phyloP scores from a whole-genome alignment of 1,284 basidiomycete species.

The Anthracocystis panici-leucophaei region DNA sequence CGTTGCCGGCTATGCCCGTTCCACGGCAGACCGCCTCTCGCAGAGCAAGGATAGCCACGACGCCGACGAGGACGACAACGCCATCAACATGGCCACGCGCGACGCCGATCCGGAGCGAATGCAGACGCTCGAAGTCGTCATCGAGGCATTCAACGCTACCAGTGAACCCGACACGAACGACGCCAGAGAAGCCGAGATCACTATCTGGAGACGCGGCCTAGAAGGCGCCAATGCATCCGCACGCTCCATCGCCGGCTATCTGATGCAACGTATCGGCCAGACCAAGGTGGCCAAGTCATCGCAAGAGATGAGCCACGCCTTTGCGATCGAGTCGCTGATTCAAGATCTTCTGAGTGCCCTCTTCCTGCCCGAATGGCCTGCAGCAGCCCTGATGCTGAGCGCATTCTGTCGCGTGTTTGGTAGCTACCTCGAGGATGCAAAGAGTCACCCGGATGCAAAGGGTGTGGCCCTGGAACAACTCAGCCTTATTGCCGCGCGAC shows the following conservation, averaged over 20 bases:
- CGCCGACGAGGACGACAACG: slow-evolving; percentile 8
- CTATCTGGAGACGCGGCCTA: slow-evolving; percentile 43
- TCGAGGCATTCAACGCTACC: slow-evolving; percentile 34
- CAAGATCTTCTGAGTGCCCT: slow-evolving; percentile 88
- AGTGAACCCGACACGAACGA: slow-evolving; percentile 20
- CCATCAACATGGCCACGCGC: neutral
- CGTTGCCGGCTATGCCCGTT: slow-evolving; percentile 27
- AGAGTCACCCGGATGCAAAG: slow-evolving; percentile 74
- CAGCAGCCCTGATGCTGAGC: slow-evolving; percentile 78
- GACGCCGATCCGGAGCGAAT: slow-evolving; percentile 15
- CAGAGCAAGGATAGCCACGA: slow-evolving; percentile 15
- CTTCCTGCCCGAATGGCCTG: slow-evolving; percentile 97
- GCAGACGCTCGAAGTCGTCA: slow-evolving; percentile 35
- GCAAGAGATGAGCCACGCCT: slow-evolving; percentile 75
- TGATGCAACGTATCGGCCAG: slow-evolving; percentile 75
- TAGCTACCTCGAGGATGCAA: slow-evolving; percentile 77
- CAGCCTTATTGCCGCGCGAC: slow-evolving; percentile 86
- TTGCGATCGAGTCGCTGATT: slow-evolving; percentile 89
- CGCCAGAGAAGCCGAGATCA: slow-evolving; percentile 36
- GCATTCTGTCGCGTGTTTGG: slow-evolving; percentile 58
- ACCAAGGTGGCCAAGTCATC: slow-evolving; percentile 58
- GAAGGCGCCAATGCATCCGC: slow-evolving; percentile 57
- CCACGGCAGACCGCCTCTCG: slow-evolving; percentile 36
- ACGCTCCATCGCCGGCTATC: slow-evolving; percentile 83
- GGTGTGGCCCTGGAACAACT: slow-evolving; percentile 91